These are phyloP conservation scores for Ophiostoma fasciatum DNA, from an alignment of 2,329 filamentous ascomycete species.

Conservation along the genomic window DNA sequence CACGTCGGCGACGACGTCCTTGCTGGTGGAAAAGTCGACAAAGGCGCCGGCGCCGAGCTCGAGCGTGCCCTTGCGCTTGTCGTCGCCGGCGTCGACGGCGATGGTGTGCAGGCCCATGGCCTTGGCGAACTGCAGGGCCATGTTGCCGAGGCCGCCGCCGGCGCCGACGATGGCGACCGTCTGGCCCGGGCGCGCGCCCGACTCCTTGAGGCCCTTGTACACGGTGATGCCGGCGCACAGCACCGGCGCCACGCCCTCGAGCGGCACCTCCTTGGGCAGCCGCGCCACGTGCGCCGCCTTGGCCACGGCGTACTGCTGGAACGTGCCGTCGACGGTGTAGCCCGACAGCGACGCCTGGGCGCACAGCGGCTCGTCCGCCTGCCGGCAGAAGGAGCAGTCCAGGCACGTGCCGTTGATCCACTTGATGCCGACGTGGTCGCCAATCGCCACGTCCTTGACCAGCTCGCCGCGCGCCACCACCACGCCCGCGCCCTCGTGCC, in stretches of 20 bases:
- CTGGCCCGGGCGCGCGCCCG: conserved; percentile 20
- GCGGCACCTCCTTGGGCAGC: conserved; percentile 60
- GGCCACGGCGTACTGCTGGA: conserved; percentile 83
- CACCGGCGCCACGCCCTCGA: conserved; percentile 50
- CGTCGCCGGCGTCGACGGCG: conserved; percentile 28
- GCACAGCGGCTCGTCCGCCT: conserved; percentile 73
- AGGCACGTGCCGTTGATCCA: conserved; percentile 88
- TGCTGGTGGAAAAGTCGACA: conserved; percentile 64
- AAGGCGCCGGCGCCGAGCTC: conserved; percentile 55
- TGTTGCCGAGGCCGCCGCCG: conserved; percentile 35
- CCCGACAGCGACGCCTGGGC: conserved; percentile 61
- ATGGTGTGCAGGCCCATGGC: conserved; percentile 28
- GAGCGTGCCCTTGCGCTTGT: conserved; percentile 45
- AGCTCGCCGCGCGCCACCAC: conserved; percentile 67
- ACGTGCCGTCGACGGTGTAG: conserved; percentile 84
- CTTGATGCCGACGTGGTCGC: conserved; percentile 78
- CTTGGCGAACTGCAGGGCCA: conserved; percentile 30
- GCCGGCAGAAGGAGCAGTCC: conserved; percentile 68
- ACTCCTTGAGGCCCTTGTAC: conserved; percentile 24
- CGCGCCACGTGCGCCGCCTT: conserved; percentile 76
- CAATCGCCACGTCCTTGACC: conserved; percentile 63
- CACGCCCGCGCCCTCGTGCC: conserved; percentile 67
- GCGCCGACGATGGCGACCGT: conserved; percentile 28
- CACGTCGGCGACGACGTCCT: conserved; percentile 72
- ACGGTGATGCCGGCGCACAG: conserved; percentile 36